Evolutionary conservation across 768 basidiomycete species (phyloP).

Genomic region (Termitomyces sp.): DNA sequence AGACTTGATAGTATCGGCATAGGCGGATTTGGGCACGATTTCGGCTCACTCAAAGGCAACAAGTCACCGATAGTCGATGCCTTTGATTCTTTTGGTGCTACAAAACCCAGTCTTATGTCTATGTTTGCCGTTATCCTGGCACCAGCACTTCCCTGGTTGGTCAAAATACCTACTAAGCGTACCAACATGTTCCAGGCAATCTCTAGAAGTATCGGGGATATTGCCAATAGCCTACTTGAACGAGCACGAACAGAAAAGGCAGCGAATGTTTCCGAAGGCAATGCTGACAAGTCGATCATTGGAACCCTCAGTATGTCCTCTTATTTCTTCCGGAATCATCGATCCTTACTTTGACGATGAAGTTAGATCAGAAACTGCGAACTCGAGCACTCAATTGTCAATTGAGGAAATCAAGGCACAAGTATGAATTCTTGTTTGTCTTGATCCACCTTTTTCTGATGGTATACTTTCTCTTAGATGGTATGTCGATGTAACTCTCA

Average conservation of each 20-base stretch:
- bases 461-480: conserved; percentile 10
- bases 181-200: conserved; percentile 18
- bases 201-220: conserved; percentile 16
- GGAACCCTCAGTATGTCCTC: conserved; percentile 16
- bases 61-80: conserved; percentile 23
- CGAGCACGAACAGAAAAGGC: conserved; percentile 19
- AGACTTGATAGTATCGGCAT: conserved; percentile 46
- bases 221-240: conserved; percentile 23
- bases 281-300: conserved; percentile 20
- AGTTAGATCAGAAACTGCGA: conserved; percentile 31
- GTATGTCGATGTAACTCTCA: background rate
- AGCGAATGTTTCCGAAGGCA: conserved; percentile 5
- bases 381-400: conserved; percentile 22
- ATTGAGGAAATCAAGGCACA: conserved; percentile 38
- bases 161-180: conserved; percentile 21
- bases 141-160: conserved; percentile 21
- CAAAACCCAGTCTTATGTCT: conserved; percentile 12
- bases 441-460: background rate
- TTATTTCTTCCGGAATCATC: background rate
- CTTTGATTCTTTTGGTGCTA: conserved; percentile 23
- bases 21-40: conserved; percentile 46
- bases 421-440: conserved; percentile 10
- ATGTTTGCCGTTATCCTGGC: conserved; percentile 15
- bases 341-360: background rate
- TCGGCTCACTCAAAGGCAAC: conserved; percentile 37